Conservation (phyloP, 169 alveolate species). For the Plasmodium cynomolgi region DNA sequence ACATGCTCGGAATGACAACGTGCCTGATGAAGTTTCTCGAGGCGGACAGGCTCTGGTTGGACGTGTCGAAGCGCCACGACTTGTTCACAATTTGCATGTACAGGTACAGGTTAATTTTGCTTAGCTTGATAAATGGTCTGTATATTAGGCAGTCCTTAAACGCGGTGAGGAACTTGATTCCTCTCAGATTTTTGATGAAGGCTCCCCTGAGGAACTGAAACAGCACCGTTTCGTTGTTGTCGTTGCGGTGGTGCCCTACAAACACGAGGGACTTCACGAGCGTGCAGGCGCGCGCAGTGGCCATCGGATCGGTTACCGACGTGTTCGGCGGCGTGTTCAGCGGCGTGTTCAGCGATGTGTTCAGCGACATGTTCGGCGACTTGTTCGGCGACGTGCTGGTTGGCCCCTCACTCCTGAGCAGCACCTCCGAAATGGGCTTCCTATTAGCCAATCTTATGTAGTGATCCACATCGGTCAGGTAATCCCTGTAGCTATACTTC, state of each 20-base stretch:
- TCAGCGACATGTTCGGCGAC: no score
- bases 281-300: not conserved
- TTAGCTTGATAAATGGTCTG: conserved; percentile 60
- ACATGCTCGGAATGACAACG: conserved; percentile 33
- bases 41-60: conserved; percentile 7
- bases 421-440: not conserved
- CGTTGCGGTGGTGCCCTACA: conserved; percentile 55
- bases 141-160: conserved; percentile 47
- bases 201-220: conserved; percentile 60
- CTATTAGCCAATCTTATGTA: conserved; percentile 7
- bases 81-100: conserved; percentile 34
- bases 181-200: conserved; percentile 50
- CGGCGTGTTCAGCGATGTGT: not conserved
- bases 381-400: not conserved
- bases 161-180: conserved; percentile 19
- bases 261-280: conserved; percentile 21
- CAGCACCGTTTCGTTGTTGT: conserved; percentile 54
- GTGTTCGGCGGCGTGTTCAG: not conserved
- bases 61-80: conserved; percentile 38
- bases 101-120: conserved; percentile 11
- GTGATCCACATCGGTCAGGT: conserved; percentile 1
- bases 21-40: conserved; percentile 54
- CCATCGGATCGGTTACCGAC: not conserved
- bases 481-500: conserved; percentile 9
- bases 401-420: not conserved